Evolutionary conservation across 2,329 filamentous ascomycete species (phyloP).

Genomic region (Fusarium acutatum): DNA sequence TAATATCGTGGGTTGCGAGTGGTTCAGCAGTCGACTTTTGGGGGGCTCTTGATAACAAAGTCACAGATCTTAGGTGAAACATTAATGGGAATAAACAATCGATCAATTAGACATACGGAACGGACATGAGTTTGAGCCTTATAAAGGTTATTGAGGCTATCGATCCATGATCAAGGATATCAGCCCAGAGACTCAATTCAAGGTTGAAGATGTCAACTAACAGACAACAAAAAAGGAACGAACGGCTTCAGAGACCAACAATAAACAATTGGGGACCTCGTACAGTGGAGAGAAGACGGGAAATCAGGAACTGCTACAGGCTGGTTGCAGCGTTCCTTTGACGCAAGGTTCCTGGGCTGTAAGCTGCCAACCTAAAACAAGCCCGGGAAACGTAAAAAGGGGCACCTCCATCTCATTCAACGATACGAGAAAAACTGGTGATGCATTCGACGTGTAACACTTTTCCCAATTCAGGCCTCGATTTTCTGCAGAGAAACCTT

Average conservation of each 20-base stretch:
- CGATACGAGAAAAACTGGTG: constrained; percentile 28
- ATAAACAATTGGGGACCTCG: not conserved
- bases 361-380: constrained; percentile 24
- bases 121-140: not conserved
- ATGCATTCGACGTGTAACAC: constrained; percentile 28
- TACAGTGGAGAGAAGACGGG: not conserved
- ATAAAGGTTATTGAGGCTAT: not conserved
- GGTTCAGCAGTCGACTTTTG: too few relatives aligned
- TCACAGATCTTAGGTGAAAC: not conserved
- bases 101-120: not conserved
- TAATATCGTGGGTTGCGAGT: not conserved
- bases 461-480: constrained; percentile 17
- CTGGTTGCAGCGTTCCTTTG: constrained; percentile 14
- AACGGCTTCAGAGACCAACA: not conserved
- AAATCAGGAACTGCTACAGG: constrained; percentile 1
- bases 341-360: constrained; percentile 3
- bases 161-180: not conserved
- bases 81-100: not conserved
- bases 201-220: not conserved
- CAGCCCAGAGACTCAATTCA: not conserved
- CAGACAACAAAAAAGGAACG: constrained; percentile 4
- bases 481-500: constrained; percentile 8
- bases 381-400: constrained; percentile 26
- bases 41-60: not conserved
- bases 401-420: constrained; percentile 16